A percentile compares a stretch with the other conserved stretches of the same genome.
Conservation (phyloP, 192 early-diverging fungal genomes). For the Umbelopsis vinacea region DNA sequence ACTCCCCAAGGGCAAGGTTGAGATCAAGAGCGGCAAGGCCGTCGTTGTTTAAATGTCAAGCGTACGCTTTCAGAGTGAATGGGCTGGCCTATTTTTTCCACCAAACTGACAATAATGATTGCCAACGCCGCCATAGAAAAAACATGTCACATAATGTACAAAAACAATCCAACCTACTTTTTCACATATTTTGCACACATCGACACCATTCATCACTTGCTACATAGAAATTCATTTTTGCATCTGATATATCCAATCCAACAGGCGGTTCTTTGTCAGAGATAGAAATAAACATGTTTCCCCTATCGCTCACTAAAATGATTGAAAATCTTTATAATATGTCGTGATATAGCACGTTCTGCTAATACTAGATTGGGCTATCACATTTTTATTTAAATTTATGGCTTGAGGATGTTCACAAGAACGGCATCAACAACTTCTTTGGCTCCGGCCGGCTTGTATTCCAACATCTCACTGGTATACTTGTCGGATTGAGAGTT, state of each 20-base stretch:
- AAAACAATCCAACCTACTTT: not conserved
- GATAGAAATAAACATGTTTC: too few relatives aligned
- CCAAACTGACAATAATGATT: not conserved
- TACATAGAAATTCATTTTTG: conserved; percentile 5
- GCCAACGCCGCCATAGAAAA: too few relatives aligned
- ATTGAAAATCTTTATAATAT: too few relatives aligned
- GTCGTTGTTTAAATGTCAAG: conserved; percentile 6
- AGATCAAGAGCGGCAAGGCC: conserved; percentile 19
- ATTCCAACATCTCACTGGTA: not conserved
- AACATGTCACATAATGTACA: conserved; percentile 20
- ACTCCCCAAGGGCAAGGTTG: conserved; percentile 31
- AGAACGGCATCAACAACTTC: not conserved
- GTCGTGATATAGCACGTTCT: too few relatives aligned
- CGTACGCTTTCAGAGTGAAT: not conserved
- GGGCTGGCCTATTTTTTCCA: not conserved
- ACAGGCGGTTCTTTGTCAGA: too few relatives aligned
- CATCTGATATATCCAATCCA: conserved; percentile 1
- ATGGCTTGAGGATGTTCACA: not conserved
- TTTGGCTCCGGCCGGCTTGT: not conserved
- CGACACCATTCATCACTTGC: conserved; percentile 8
- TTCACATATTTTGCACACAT: not conserved
- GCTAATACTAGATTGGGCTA: not conserved
- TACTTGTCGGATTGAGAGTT: conserved; percentile 6
- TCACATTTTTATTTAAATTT: not conserved
- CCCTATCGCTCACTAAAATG: too few relatives aligned